Base-by-base conservation (phyloP, 2,329 filamentous ascomycete genomes). In the Cladosporium sp. region DNA sequence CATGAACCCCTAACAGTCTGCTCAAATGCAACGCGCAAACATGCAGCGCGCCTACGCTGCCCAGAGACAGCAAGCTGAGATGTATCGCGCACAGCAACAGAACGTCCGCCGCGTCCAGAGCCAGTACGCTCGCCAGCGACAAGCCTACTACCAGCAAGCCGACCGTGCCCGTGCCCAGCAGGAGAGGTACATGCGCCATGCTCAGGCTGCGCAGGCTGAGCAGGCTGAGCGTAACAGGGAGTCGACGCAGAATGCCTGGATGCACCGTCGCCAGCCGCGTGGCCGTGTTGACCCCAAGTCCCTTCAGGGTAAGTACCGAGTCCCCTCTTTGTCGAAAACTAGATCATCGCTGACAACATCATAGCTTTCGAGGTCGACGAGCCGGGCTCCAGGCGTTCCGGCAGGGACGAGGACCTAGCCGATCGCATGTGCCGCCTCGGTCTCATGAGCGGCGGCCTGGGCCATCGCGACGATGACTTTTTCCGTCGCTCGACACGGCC, bases 1-100 rank as follows among this genome's bases (percentile, higher is more conserved):
- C 53, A 57, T 57, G 53, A 37, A 57, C n/a, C 53, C 53, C 21
- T 57, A 57, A 12, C 53, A 56, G 21, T 7, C 53, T 18, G n/a
- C 18, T 31, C 31, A 37, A 6, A 53, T 33, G 50, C 50, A 53
- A 11, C 50, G 12, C 5, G 49, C 26, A 26, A 26, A 52, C 6
- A 56, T 56, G 52, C 52, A 56, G n/a, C 52, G 52, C 23, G 29
- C 52, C 52, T 21, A 33, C 7, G 29, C 16, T 2, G 29, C 52
- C 16, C 26, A 16, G 28, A 56, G 28, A 18, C 52, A 33, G 29
- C 52, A 56, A 35, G 29, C 29, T 12, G 8, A 56, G 26, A n/a
- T n/a, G 16, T 26, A 55, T 12, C 52, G 28, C 18, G 28, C 52
- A 2, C 52, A 55, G 52, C 52, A 55, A 33, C 28, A 55, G 18